Conservation (phyloP, 2,329 filamentous ascomycete genomes). For the Cytospora piceicola region DNA sequence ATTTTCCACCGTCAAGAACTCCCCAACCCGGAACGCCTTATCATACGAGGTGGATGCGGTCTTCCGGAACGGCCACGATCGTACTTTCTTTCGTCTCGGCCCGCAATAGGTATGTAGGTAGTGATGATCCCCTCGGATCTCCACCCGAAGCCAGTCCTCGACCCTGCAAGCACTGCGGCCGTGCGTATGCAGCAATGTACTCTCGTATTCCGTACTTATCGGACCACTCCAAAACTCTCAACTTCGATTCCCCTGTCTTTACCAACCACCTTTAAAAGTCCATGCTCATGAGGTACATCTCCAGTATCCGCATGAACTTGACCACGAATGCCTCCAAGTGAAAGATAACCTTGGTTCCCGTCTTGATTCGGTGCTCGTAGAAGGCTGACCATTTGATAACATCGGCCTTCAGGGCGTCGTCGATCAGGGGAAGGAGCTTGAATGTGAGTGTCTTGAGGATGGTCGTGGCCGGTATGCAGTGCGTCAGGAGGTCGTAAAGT, state of each 20-base stretch:
- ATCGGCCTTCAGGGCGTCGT: constrained; percentile 87
- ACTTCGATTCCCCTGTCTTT: neutral
- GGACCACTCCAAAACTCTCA: neutral
- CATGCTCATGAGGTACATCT: constrained; percentile 91
- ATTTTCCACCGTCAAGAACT: constrained; percentile 8
- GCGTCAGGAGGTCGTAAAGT: constrained; percentile 94
- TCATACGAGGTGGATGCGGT: neutral
- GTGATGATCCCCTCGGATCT: neutral
- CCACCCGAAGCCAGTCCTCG: neutral
- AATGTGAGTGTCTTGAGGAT: constrained; percentile 95
- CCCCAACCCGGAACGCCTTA: constrained; percentile 23
- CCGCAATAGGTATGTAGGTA: neutral
- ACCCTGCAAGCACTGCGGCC: neutral
- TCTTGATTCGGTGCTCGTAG: constrained; percentile 93
- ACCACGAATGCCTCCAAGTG: constrained; percentile 98
- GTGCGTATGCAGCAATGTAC: neutral
- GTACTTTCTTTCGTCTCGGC: neutral
- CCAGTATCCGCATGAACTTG: constrained; percentile 95
- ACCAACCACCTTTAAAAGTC: constrained; percentile 56
- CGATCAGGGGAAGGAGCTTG: constrained; percentile 84
- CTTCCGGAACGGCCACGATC: neutral
- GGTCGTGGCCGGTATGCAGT: constrained; percentile 94
- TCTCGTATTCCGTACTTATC: neutral
- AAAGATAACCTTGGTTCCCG: constrained; percentile 94
- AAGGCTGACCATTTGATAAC: constrained; percentile 96